phyloP scores from a whole-genome alignment of 225 moss, liverwort and hornwort genomes.

The Pseudisothecium myosuroides region DNA sequence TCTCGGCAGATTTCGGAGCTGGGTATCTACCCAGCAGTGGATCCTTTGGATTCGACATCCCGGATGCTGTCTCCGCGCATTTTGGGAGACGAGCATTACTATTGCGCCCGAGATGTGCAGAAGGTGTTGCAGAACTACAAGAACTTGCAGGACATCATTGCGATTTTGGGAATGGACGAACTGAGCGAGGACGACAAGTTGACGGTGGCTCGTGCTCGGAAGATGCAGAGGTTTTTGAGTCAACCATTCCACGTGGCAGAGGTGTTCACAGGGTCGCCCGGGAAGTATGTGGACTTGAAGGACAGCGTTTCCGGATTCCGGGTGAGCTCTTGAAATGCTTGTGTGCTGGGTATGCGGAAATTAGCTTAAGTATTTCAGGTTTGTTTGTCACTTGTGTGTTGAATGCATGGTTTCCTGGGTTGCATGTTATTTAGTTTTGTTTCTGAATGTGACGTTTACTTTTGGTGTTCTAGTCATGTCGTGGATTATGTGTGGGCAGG shows the following conservation, averaged over 20 bases:
- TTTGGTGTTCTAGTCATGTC: neutral
- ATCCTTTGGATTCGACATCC: constrained; percentile 87
- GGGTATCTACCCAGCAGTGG: constrained; percentile 93
- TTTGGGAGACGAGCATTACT: constrained; percentile 85
- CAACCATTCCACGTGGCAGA: constrained; percentile 98
- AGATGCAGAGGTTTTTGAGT: constrained; percentile 89
- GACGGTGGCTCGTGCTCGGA: constrained; percentile 86
- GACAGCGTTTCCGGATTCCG: constrained; percentile 86
- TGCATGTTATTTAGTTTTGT: neutral
- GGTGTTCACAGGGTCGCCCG: constrained; percentile 91
- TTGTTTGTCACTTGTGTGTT: neutral
- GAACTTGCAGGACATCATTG: constrained; percentile 95
- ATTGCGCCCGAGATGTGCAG: constrained; percentile 80
- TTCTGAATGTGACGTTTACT: neutral
- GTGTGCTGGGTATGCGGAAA: neutral
- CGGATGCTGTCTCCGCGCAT: constrained; percentile 87
- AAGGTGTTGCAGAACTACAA: constrained; percentile 97
- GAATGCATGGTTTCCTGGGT: neutral
- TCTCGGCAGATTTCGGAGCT: constrained; percentile 89
- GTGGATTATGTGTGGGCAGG: neutral
- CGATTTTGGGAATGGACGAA: constrained; percentile 96
- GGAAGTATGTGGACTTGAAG: constrained; percentile 94
- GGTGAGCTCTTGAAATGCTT: constrained; percentile 20
- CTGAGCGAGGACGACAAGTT: constrained; percentile 89
- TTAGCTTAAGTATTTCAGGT: neutral